Percentiles rank a stretch among this genome's conserved stretches.
These are phyloP conservation scores for Chrysoporthe cubensis DNA, from an alignment of 2,329 filamentous ascomycete species.

Conservation along the genomic window DNA sequence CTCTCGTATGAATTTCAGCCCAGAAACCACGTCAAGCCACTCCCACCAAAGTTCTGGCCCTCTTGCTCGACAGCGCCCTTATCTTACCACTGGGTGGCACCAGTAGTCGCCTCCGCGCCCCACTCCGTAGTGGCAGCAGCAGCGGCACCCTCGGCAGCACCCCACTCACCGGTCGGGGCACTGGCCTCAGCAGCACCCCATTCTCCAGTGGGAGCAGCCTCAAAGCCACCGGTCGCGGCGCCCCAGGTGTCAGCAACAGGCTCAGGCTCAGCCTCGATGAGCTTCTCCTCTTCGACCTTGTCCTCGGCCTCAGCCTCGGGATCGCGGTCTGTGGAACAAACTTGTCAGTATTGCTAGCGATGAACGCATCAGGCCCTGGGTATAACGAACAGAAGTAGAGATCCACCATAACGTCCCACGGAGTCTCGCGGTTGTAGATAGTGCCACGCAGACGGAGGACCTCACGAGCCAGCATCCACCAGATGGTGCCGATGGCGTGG, in stretches of 20 bases:
- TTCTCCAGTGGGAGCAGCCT: conserved; percentile 62
- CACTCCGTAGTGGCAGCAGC: conserved; percentile 52
- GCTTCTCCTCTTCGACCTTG: conserved; percentile 93
- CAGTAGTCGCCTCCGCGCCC: conserved; percentile 54
- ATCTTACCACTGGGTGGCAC: conserved; percentile 48
- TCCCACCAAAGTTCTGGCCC: conserved; percentile 28
- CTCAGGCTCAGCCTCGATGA: conserved; percentile 76
- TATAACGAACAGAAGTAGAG: conserved; percentile 87
- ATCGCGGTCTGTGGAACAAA: conserved; percentile 73
- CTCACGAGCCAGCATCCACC: conserved; percentile 99
- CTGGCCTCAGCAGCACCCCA: conserved; percentile 56
- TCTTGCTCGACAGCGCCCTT: not conserved
- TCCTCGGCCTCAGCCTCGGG: conserved; percentile 99
- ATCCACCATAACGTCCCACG: conserved; percentile 99
- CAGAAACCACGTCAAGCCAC: conserved; percentile 13
- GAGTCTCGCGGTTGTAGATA: conserved; percentile 90
- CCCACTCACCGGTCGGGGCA: conserved; percentile 50
- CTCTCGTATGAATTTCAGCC: conserved; percentile 37
- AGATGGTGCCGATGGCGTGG: conserved; percentile 96
- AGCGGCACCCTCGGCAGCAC: conserved; percentile 67
- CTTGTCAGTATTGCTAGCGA: conserved; percentile 30
- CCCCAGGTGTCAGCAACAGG: conserved; percentile 84
- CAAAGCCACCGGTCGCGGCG: conserved; percentile 72
- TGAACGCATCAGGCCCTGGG: not conserved
- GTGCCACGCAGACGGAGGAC: conserved; percentile 98